Conservation (phyloP, 306 rosid genomes). For the Abrus precatorius region DNA sequence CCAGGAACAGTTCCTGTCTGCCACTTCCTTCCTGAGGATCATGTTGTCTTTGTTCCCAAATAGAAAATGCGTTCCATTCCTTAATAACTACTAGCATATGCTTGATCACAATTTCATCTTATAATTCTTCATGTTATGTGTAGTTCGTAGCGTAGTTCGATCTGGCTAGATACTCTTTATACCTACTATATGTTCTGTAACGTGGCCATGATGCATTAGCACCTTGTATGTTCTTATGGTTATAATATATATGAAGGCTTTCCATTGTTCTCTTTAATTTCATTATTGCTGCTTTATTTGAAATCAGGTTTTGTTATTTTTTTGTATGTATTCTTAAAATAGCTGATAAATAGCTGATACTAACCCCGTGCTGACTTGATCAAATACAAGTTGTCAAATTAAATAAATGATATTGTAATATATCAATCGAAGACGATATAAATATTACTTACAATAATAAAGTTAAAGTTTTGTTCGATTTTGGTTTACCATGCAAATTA, state of each 20-base stretch:
- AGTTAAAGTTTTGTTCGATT: background rate
- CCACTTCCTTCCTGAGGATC: conserved; percentile 82
- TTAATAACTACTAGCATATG: background rate
- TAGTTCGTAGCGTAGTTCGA: background rate
- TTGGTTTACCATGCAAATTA: background rate
- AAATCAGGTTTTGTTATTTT: background rate
- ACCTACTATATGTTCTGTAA: background rate
- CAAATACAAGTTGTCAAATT: background rate
- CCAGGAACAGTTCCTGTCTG: conserved; percentile 80
- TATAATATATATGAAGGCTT: background rate
- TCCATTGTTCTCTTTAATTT: background rate
- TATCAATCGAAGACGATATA: too few relatives aligned
- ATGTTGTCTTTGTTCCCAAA: conserved; percentile 67
- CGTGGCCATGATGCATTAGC: conserved; percentile 13
- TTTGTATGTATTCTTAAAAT: too few relatives aligned
- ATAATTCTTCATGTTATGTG: background rate
- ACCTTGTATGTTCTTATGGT: background rate
- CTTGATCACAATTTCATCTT: background rate
- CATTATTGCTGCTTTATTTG: background rate
- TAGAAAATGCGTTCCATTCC: background rate
- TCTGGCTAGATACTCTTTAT: background rate
- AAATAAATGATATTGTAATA: too few relatives aligned
- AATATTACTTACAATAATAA: too few relatives aligned
- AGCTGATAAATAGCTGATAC: too few relatives aligned
- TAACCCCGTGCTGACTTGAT: background rate